Conservation (phyloP, 306 rosid genomes). For the Inga leiocalycina region DNA sequence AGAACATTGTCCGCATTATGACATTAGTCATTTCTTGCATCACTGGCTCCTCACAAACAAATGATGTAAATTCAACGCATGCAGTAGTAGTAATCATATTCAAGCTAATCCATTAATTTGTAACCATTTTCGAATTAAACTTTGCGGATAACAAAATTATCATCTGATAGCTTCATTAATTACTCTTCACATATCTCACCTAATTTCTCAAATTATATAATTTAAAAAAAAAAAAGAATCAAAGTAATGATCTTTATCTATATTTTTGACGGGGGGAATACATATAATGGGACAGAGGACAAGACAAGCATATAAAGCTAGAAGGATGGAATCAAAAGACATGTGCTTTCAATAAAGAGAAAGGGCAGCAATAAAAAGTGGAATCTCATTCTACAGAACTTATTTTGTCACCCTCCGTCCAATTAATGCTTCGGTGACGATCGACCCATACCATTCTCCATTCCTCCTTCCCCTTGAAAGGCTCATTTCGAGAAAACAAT, state of each 20-base stretch:
- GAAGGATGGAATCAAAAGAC: slow-evolving; percentile 37
- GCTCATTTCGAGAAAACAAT: neutral
- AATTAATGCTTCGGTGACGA: neutral
- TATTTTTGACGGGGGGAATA: too few relatives aligned
- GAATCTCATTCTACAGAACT: slow-evolving; percentile 56
- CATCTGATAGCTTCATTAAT: too few relatives aligned
- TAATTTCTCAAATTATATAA: neutral
- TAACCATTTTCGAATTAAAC: too few relatives aligned
- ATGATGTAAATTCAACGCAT: too few relatives aligned
- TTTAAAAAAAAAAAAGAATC: neutral
- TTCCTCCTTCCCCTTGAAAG: slow-evolving; percentile 40
- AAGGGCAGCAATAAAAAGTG: slow-evolving; percentile 50
- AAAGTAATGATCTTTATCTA: too few relatives aligned
- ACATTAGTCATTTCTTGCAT: too few relatives aligned
- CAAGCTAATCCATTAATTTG: too few relatives aligned
- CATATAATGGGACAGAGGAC: neutral
- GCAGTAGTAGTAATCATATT: too few relatives aligned
- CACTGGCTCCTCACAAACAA: too few relatives aligned
- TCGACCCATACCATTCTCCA: slow-evolving; percentile 13
- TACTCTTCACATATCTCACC: too few relatives aligned
- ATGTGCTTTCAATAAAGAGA: slow-evolving; percentile 51
- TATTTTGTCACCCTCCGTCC: slow-evolving; percentile 38
- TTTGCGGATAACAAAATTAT: too few relatives aligned
- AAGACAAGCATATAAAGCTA: neutral
- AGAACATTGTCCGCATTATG: too few relatives aligned